phyloP scores from a whole-genome alignment of 345 rosid genomes.

The Eucalyptus pauciflora region DNA sequence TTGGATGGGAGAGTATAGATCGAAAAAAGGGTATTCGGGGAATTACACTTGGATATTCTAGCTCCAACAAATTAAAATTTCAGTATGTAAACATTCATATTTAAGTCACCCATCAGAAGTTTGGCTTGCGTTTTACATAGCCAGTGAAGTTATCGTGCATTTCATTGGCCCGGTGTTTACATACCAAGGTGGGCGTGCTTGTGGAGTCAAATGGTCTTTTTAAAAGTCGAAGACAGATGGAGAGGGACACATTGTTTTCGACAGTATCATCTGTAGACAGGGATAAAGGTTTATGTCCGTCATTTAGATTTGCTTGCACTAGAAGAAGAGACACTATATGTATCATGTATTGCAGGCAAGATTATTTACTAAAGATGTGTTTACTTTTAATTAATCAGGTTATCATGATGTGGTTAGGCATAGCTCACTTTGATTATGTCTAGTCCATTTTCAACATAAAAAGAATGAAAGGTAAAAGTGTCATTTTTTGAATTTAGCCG shows the following conservation, averaged over 20 bases:
- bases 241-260: neutral
- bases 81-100: neutral
- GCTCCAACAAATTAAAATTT: neutral
- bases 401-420: too few relatives aligned
- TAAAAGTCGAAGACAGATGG: neutral
- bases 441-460: too few relatives aligned
- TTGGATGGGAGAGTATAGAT: neutral
- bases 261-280: neutral
- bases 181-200: neutral
- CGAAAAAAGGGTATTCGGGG: neutral
- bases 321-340: too few relatives aligned
- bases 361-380: too few relatives aligned
- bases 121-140: neutral
- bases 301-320: neutral
- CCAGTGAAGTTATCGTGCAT: neutral
- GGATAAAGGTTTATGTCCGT: neutral
- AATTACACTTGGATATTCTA: neutral
- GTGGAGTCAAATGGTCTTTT: neutral
- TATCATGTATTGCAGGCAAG: neutral
- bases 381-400: too few relatives aligned
- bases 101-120: neutral
- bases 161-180: neutral
- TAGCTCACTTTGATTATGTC: too few relatives aligned
- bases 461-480: too few relatives aligned
- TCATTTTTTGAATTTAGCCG: too few relatives aligned